Conservation (phyloP, 2,329 filamentous ascomycete species). For the Diaporthe helianthi region DNA sequence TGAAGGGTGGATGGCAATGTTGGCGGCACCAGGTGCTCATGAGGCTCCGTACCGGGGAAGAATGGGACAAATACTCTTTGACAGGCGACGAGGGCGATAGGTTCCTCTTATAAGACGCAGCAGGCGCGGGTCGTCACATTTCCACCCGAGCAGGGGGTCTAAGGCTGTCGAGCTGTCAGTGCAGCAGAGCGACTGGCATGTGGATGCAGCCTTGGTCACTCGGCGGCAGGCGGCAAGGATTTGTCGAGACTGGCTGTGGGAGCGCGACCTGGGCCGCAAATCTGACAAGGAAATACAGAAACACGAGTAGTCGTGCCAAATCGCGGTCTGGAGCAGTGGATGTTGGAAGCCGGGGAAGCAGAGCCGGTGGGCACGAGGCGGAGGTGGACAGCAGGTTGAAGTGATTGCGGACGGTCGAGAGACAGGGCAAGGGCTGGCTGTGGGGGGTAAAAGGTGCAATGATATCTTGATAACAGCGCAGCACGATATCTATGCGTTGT, state of each 20-base stretch:
- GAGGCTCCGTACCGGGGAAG: background rate
- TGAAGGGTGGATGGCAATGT: background rate
- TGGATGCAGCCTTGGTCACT: conserved; percentile 25
- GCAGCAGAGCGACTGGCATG: conserved; percentile 28
- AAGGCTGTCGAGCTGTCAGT: conserved; percentile 17
- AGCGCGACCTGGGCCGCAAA: background rate
- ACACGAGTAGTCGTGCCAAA: conserved; percentile 12
- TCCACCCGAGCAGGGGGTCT: conserved; percentile 9
- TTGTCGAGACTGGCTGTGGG: background rate
- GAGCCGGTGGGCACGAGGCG: conserved; percentile 10
- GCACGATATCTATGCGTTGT: background rate
- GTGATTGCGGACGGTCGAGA: conserved; percentile 1
- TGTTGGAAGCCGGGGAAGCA: conserved; percentile 24
- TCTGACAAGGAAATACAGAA: background rate
- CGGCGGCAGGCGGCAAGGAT: background rate
- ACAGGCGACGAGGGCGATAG: conserved; percentile 4
- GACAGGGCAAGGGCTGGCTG: background rate
- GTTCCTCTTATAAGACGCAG: conserved; percentile 29
- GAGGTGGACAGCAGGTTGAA: conserved; percentile 10
- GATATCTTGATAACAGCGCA: conserved; percentile 22
- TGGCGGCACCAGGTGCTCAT: background rate
- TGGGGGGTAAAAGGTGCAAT: conserved; percentile 9
- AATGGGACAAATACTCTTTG: background rate
- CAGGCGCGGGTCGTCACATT: conserved; percentile 28
- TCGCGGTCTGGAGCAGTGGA: conserved; percentile 13